These are phyloP conservation scores for Juncus effusus DNA, from an alignment of 176 grass and related monocot species.

Conservation along the genomic window DNA sequence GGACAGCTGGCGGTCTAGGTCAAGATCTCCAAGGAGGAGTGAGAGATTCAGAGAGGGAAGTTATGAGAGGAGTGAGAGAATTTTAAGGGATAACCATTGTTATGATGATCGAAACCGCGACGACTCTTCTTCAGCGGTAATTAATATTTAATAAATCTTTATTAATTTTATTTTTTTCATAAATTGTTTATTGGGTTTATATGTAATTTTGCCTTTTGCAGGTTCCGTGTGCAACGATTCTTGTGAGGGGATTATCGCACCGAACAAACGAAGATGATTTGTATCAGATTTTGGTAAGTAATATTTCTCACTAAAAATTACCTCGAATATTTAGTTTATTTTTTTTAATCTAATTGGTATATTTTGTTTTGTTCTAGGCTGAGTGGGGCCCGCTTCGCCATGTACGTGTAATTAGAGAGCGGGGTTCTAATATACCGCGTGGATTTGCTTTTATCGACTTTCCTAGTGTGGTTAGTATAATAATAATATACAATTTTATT, in stretches of 20 bases:
- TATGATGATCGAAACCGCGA: constrained; percentile 64
- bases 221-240: constrained; percentile 76
- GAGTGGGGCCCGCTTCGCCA: constrained; percentile 94
- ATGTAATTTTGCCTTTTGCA: constrained; percentile 39
- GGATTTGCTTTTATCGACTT: constrained; percentile 99
- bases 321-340: background rate
- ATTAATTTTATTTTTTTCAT: background rate
- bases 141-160: background rate
- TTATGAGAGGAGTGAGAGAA: constrained; percentile 62
- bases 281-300: constrained; percentile 88
- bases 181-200: constrained; percentile 7
- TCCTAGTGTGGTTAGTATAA: constrained; percentile 69
- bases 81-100: constrained; percentile 45
- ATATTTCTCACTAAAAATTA: background rate
- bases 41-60: constrained; percentile 55
- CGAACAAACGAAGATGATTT: constrained; percentile 90
- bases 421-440: constrained; percentile 71
- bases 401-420: constrained; percentile 93
- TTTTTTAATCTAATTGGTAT: constrained; percentile 39
- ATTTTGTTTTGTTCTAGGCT: constrained; percentile 75
- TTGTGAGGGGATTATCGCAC: constrained; percentile 83
- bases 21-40: constrained; percentile 59
- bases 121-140: constrained; percentile 62
- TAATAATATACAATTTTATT: background rate
- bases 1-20: constrained; percentile 48